These are phyloP conservation scores for Thelonectria olida DNA, from an alignment of 2,329 filamentous ascomycete species.

Conservation along the genomic window DNA sequence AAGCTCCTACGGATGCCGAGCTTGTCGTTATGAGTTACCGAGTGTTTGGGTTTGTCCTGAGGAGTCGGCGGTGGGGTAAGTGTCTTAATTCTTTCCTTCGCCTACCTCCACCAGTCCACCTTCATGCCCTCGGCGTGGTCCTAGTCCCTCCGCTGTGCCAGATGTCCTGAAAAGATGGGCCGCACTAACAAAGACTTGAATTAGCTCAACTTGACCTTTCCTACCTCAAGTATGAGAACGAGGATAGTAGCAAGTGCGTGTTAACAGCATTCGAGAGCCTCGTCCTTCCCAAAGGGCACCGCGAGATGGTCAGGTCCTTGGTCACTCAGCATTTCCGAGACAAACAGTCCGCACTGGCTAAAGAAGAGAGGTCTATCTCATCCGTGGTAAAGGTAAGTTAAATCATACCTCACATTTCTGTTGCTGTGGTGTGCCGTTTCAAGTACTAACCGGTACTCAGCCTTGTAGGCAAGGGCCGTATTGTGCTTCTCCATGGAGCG, in stretches of 20 bases:
- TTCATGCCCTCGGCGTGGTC: too few relatives aligned
- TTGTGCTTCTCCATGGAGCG: constrained; percentile 14
- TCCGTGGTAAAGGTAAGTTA: constrained; percentile 44
- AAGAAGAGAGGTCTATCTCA: constrained; percentile 40
- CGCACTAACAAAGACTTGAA: too few relatives aligned
- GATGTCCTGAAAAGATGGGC: too few relatives aligned
- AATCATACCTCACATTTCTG: too few relatives aligned
- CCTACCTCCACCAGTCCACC: background rate
- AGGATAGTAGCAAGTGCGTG: background rate
- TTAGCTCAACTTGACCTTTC: too few relatives aligned
- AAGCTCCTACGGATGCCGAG: constrained; percentile 31
- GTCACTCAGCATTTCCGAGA: constrained; percentile 45
- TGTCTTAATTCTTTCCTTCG: background rate
- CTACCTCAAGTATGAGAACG: background rate
- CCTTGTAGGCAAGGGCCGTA: constrained; percentile 2
- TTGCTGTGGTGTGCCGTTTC: too few relatives aligned
- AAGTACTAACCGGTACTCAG: background rate
- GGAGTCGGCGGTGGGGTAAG: constrained; percentile 46
- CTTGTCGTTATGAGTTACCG: constrained; percentile 43
- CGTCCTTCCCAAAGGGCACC: constrained; percentile 37
- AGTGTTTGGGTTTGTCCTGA: constrained; percentile 46
- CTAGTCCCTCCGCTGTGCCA: too few relatives aligned
- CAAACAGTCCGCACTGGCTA: constrained; percentile 23
- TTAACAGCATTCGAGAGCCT: constrained; percentile 37
- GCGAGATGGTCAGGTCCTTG: constrained; percentile 42